Evolutionary conservation across 2,329 filamentous ascomycete genomes (phyloP), one percentile per base, ranked within the genome.

Genomic region (Aspergillus sojae): DNA sequence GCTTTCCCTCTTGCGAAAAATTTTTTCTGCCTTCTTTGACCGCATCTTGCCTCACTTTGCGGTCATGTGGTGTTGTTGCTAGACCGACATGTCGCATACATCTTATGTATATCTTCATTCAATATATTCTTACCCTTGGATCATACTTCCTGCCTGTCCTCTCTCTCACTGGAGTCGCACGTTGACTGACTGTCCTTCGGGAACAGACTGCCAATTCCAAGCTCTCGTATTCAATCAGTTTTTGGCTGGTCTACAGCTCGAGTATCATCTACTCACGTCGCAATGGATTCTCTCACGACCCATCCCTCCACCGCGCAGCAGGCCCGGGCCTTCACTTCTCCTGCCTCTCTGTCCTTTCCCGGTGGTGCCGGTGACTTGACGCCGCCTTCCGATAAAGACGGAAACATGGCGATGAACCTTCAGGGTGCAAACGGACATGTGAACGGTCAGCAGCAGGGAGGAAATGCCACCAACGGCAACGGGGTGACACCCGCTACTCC

Each of bases 301-400:
- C 95, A 98, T 77, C 95, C 95, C 56, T 87, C 91, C 70, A 98
- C 89, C 78, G 94, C 94, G 74, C 88, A 90, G 71, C 94, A 98
- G 87, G 95, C 95, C 69, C 95, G 95, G 86, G 93, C 92, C 77
- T 97, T 98, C 82, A 96, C 94, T 74, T 93, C 93, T 65, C 92
- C 94, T 62, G 91, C 92, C 69, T 97, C 93, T 72, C 86, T 98
- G 71, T 96, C 94, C 65, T 98, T 96, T 80, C 94, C 94, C 59
- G 91, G 91, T 76, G 92, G 90, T 67, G 89, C 89, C 73, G 89
- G 89, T 72, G 93, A 96, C 77, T 79, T 97, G 77, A 94, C 92
- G 67, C 92, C 92, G 50, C 86, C 88, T 65, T 89, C 87, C 67
- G 90, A 91, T 74, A 89, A 88, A 77, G 90, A 90, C 73, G 85